Evolutionary conservation across 1,284 basidiomycete genomes (phyloP).

Genomic region (Rhodofomes roseus): DNA sequence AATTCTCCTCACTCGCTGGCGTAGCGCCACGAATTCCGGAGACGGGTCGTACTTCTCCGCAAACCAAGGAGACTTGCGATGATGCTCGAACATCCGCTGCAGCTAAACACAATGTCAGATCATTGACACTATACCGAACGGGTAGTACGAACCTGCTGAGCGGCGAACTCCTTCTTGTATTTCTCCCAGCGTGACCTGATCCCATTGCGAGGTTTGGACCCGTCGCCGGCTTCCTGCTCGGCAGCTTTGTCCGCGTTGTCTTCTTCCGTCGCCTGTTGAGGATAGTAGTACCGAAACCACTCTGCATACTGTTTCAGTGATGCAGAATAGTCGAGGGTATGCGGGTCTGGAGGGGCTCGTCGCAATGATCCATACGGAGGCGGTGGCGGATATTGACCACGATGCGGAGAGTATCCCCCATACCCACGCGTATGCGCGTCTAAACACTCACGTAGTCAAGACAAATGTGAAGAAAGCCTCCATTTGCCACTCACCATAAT

Average conservation of each 20-base stretch:
- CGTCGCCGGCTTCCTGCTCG: conserved; percentile 76
- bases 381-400: conserved; percentile 40
- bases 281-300: conserved; percentile 83
- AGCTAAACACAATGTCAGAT: conserved; percentile 49
- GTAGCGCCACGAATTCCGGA: conserved; percentile 62
- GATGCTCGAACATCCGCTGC: conserved; percentile 89
- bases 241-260: conserved; percentile 77
- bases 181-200: conserved; percentile 83
- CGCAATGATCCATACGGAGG: conserved; percentile 41
- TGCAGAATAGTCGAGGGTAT: conserved; percentile 78
- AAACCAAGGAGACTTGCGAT: conserved; percentile 91
- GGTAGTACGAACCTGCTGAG: conserved; percentile 67
- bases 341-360: conserved; percentile 73
- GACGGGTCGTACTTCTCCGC: conserved; percentile 87
- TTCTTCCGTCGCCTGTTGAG: conserved; percentile 74
- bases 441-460: conserved; percentile 25
- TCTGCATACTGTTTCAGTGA: conserved; percentile 84
- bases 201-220: conserved; percentile 74
- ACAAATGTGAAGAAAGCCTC: conserved; percentile 3
- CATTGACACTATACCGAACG: background rate
- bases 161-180: conserved; percentile 86
- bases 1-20: conserved; percentile 73
- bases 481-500: conserved; percentile 58
- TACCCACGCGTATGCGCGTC: conserved; percentile 64
- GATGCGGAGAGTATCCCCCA: conserved; percentile 60